Conservation (phyloP, 164 flowering plant genomes). For the Santalum album region DNA sequence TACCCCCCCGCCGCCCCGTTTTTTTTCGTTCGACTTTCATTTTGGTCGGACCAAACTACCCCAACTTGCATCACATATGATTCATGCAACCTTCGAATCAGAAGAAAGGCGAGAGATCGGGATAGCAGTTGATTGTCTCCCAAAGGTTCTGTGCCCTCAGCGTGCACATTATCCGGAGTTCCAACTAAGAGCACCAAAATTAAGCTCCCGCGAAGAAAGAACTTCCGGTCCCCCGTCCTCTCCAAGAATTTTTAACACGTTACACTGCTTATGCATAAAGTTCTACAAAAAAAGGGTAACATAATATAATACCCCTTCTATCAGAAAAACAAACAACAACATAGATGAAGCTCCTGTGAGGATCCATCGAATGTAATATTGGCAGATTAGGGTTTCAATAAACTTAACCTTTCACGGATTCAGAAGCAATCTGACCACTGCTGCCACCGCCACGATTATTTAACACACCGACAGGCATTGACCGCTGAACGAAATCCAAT, state of each 20-base stretch:
- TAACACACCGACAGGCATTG: constrained; percentile 56
- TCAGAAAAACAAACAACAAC: not conserved
- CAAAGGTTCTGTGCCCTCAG: not conserved
- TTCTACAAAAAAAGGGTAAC: not conserved
- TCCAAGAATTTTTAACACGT: constrained; percentile 9
- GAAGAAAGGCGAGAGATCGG: no score
- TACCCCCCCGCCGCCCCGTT: no score
- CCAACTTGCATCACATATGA: no score
- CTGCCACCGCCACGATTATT: constrained; percentile 26
- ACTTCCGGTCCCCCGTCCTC: constrained; percentile 13
- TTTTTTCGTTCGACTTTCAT: no score
- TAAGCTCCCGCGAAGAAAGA: not conserved
- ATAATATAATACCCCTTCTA: not conserved
- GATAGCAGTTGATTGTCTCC: no score
- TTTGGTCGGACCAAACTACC: no score
- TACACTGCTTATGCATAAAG: constrained; percentile 18
- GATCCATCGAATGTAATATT: not conserved
- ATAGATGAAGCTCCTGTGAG: not conserved
- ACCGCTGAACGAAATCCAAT: constrained; percentile 66
- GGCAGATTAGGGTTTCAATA: not conserved
- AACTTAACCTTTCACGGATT: constrained; percentile 31
- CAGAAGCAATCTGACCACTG: constrained; percentile 30
- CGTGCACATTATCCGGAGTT: not conserved
- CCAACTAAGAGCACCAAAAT: not conserved
- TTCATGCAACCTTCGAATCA: no score